Base-by-base conservation (phyloP, 352 stramenopile genomes). In the Thraustochytrium striatum region DNA sequence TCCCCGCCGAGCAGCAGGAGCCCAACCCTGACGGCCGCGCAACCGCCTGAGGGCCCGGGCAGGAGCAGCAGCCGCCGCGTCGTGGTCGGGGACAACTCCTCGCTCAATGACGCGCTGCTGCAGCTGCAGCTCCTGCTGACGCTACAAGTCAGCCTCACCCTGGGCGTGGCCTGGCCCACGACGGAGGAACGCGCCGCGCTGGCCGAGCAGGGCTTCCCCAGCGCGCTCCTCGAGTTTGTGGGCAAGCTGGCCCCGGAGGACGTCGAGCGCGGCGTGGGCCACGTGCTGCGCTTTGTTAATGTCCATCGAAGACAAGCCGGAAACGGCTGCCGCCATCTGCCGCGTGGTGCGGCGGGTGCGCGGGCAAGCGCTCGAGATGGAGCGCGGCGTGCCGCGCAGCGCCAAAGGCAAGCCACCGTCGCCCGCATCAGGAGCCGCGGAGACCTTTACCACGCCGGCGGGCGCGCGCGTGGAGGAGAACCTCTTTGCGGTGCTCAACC, bases 71-170 rank as follows among this genome's bases (percentile, higher is more conserved):
- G n/a, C n/a, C n/a, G n/a, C 25, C 28, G 41, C 36, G 59, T 38
- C 3, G 59, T 38, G 13, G 59, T 52, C 16, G 50, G 59, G 25
- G n/a, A 33, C 33, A 38, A 70, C 41, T 16, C 28, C 25, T 52
- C 59, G 21, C 41, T 70, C 36, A 75, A 61, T 25, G 65, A 61
- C 25, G 65, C 52, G 9, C 25, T 75, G 3, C 52, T 75, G 7
- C 44, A 75, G 65, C 65, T 75, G 39, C 65, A 75, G 36, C 65
- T 75, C 5, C 30, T 75, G 0, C 52, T 70, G 19, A 75, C 65
- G 25, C 32, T 30, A 5, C 44, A 75, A 11, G 50, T 61, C 5
- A 43, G 41, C 25, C 16, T 25, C 11, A 62, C 41, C n/a, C 52
- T 50, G 13, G 65, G 65, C 19, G 7, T 58, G 8, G 21, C 61